Base-by-base conservation (phyloP, 768 basidiomycete genomes). In the Imleria badia region DNA sequence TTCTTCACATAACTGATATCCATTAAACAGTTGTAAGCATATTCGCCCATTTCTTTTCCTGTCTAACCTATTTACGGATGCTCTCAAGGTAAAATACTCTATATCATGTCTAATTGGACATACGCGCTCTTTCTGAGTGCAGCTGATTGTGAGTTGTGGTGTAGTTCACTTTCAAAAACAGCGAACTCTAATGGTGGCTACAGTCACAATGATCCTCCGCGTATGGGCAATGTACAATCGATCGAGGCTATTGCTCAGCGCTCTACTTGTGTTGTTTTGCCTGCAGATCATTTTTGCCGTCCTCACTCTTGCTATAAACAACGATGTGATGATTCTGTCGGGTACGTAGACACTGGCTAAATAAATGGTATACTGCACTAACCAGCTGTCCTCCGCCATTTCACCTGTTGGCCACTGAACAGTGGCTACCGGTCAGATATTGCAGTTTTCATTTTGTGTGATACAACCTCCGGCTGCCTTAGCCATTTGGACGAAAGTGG, bases 111-210 rank as follows among this genome's bases (percentile, higher is more conserved):
- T 15, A 9, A 19, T 46, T 60, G 59, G 52, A 17, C 19, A 20
- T 45, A 44, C 14, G 0, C 14, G 20, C 29, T 40, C 5, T 59
- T 60, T 17, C 4, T 54, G 12, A 20, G 14, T 10, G 45, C 48
- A 14, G 52, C 57, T 7, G 47, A 57, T n/a, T 29, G 56, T 57
- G 20, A 40, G 56, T 57, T n/a, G 6, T 15, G 9, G 23, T 12
- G 2, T n/a, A n/a, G n/a, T n/a, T n/a, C n/a, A 23, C 20, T 1
- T 20, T 39, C 19, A 7, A 8, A 26, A 31, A 2, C 22, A 8
- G 3, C 1, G n/a, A 13, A 39, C 15, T 35, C 14, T 17, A 10
- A 45, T 15, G 3, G 2, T 44, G 22, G 19, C 3, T 3, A 11
- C 26, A 58, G 56, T 20, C 2, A 29, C 19, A 6, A 57, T 48